Evolutionary conservation across 495 filamentous ascomycete genomes (phyloP).

Genomic region (Rhizodiscina lignyota): DNA sequence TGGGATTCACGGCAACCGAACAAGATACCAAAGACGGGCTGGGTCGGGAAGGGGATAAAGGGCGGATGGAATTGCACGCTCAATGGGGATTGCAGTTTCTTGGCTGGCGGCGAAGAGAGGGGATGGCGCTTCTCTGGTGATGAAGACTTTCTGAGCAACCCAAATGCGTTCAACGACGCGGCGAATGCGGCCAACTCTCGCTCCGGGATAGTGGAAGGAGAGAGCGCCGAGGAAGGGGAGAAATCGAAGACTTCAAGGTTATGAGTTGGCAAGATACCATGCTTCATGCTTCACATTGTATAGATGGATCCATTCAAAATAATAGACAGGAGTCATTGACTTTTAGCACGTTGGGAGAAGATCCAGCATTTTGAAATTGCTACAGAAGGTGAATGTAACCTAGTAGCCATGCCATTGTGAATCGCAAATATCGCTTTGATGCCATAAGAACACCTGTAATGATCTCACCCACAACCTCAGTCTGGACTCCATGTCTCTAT

Average conservation of each 20-base stretch:
- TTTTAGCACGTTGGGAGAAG: no score
- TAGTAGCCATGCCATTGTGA: no score
- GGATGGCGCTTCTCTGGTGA: conserved; percentile 42
- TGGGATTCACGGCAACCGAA: conserved; percentile 12
- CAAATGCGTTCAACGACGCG: conserved; percentile 13
- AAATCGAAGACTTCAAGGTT: no score
- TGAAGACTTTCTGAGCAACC: conserved; percentile 13
- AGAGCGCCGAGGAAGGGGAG: conserved; percentile 5
- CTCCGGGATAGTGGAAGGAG: background rate
- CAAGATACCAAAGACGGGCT: conserved; percentile 30
- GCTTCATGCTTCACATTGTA: no score
- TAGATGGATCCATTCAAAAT: no score
- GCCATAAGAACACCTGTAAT: no score
- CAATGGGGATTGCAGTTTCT: conserved; percentile 70
- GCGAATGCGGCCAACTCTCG: conserved; percentile 7
- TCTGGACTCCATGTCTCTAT: conserved; percentile 31
- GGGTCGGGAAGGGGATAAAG: conserved; percentile 51
- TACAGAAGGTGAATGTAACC: no score
- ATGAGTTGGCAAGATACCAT: no score
- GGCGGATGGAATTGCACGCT: conserved; percentile 66
- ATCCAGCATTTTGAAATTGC: no score
- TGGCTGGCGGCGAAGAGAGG: conserved; percentile 68
- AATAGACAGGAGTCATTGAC: no score
- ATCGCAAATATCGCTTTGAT: no score
- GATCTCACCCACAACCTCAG: no score